phyloP scores from a whole-genome alignment of 306 rosid genomes.

The Morella rubra region DNA sequence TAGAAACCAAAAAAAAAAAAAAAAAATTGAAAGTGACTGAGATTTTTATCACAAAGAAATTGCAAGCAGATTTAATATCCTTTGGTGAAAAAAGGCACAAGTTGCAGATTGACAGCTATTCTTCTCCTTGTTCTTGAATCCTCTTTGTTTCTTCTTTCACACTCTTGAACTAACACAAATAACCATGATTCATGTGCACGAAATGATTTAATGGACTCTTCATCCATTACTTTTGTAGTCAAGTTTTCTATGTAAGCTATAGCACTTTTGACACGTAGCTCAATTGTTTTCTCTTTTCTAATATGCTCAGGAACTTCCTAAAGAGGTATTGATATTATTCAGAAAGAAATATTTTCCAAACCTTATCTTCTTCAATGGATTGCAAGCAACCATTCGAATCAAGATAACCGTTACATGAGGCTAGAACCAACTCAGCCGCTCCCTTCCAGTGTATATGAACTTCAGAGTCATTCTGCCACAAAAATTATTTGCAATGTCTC shows the following conservation, averaged over 20 bases:
- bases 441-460: slow-evolving; percentile 97
- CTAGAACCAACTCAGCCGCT: slow-evolving; percentile 88
- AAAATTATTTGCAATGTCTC: slow-evolving; percentile 24
- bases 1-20: too few species aligned
- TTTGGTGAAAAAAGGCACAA: too few species aligned
- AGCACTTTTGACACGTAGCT: slow-evolving; percentile 20
- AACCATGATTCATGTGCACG: slow-evolving; percentile 13
- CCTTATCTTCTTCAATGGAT: slow-evolving; percentile 64
- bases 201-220: slow-evolving; percentile 19
- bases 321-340: neutral
- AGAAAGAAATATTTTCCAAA: slow-evolving; percentile 33
- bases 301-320: slow-evolving; percentile 25
- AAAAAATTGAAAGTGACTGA: too few species aligned
- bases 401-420: slow-evolving; percentile 65
- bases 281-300: neutral
- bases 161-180: slow-evolving; percentile 11
- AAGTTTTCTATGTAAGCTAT: slow-evolving; percentile 6
- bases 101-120: too few species aligned
- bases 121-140: too few species aligned
- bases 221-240: slow-evolving; percentile 16
- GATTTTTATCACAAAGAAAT: too few species aligned
- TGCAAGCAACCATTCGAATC: slow-evolving; percentile 64
- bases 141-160: too few species aligned
- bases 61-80: too few species aligned
- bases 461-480: slow-evolving; percentile 56